Conservation (phyloP, 2,329 filamentous ascomycete genomes). For the Simplicillium aogashimaense region DNA sequence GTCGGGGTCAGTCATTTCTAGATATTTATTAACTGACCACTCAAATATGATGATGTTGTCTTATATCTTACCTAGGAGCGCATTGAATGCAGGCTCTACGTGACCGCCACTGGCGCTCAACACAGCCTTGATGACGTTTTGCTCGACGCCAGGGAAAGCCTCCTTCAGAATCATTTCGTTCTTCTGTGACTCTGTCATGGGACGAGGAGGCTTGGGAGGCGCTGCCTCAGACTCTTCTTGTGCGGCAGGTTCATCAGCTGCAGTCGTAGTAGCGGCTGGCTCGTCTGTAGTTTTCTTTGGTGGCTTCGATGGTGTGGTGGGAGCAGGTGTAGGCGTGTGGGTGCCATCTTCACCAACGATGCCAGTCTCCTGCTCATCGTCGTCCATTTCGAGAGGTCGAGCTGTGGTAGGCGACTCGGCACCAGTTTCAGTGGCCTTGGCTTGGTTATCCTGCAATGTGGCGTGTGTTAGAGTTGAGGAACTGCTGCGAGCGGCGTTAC, state of each 20-base stretch:
- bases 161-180: slow-evolving; percentile 84
- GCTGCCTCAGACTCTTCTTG: slow-evolving; percentile 27
- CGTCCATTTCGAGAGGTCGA: slow-evolving; percentile 56
- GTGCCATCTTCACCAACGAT: slow-evolving; percentile 31
- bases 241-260: slow-evolving; percentile 13
- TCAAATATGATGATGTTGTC: background rate
- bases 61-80: slow-evolving; percentile 58
- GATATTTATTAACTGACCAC: slow-evolving; percentile 7
- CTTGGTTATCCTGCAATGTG: slow-evolving; percentile 16
- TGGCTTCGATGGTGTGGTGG: slow-evolving; percentile 14
- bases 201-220: slow-evolving; percentile 78
- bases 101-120: slow-evolving; percentile 75
- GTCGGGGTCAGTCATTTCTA: slow-evolving; percentile 73
- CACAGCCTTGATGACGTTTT: slow-evolving; percentile 74
- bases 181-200: slow-evolving; percentile 71
- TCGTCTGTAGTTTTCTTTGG: slow-evolving; percentile 13
- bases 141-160: slow-evolving; percentile 81
- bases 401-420: slow-evolving; percentile 59
- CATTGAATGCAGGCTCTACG: slow-evolving; percentile 92
- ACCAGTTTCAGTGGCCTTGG: slow-evolving; percentile 30
- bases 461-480: too few relatives aligned
- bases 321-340: slow-evolving; percentile 9
- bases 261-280: slow-evolving; percentile 13
- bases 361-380: slow-evolving; percentile 57
- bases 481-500: too few relatives aligned